These are phyloP conservation scores for Blastocystis sp. DNA, from an alignment of 352 stramenopile genomes.

Conservation along the genomic window DNA sequence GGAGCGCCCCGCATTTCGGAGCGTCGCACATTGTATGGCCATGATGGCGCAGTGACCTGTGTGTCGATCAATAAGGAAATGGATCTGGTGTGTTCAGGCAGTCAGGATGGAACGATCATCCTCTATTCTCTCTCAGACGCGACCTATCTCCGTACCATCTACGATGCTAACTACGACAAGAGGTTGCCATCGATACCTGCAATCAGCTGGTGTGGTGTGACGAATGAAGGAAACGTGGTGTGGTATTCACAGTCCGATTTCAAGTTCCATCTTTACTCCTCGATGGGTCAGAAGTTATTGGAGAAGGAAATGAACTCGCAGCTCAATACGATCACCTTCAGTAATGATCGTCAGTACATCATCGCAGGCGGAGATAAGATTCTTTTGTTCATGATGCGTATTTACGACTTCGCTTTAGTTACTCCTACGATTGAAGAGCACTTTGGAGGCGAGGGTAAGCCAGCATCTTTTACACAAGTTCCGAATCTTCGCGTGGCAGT, in stretches of 20 bases:
- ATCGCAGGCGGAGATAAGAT: constrained; percentile 56
- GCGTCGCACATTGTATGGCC: background rate
- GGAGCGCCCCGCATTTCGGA: background rate
- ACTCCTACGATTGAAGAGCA: background rate
- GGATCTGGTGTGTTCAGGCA: constrained; percentile 34
- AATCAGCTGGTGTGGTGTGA: constrained; percentile 48
- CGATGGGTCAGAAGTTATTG: constrained; percentile 36
- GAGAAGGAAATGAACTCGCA: constrained; percentile 56
- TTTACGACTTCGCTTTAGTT: constrained; percentile 19
- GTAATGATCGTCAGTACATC: constrained; percentile 49
- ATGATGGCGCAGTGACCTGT: constrained; percentile 51
- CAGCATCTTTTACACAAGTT: constrained; percentile 26
- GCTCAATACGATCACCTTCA: constrained; percentile 20
- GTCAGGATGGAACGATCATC: constrained; percentile 50
- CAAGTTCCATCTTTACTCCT: constrained; percentile 57
- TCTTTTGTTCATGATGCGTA: constrained; percentile 36
- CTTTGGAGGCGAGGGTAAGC: constrained; percentile 31
- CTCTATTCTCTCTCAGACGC: constrained; percentile 32
- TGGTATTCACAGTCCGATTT: constrained; percentile 56
- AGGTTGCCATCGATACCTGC: constrained; percentile 25
- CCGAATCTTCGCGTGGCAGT: constrained; percentile 42
- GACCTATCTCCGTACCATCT: constrained; percentile 38
- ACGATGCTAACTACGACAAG: constrained; percentile 33
- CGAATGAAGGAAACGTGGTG: constrained; percentile 57
- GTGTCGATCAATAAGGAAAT: constrained; percentile 60